A percentile compares a stretch with the other conserved stretches of the same genome.
Conservation (phyloP, 139 green algal genomes). For the Edaphochlamys debaryana region DNA sequence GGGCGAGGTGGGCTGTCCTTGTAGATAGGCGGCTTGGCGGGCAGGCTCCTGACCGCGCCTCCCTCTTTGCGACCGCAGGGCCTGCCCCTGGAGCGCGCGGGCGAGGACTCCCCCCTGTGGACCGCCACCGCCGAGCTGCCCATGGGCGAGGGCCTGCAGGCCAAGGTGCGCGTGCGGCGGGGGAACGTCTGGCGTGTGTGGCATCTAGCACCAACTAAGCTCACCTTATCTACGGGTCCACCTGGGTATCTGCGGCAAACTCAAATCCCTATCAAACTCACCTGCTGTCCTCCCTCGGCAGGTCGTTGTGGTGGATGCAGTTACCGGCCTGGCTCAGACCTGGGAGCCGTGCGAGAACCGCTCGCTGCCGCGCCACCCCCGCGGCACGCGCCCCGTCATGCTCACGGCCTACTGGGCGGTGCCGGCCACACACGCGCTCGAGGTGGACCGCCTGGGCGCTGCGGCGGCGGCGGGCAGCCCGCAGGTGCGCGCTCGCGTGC, state of each 20-base stretch:
- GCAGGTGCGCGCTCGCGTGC: background rate
- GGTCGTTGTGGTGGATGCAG: conserved; percentile 34
- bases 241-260: too few relatives aligned
- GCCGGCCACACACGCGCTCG: conserved; percentile 8
- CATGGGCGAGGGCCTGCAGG: conserved; percentile 31
- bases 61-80: too few relatives aligned
- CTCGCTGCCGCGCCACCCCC: background rate
- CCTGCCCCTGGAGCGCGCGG: conserved; percentile 29
- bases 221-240: too few relatives aligned
- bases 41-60: too few relatives aligned
- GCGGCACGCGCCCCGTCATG: conserved; percentile 5
- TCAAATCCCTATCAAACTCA: background rate
- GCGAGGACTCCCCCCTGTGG: conserved; percentile 40
- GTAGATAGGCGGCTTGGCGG: too few relatives aligned
- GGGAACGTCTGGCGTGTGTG: too few relatives aligned
- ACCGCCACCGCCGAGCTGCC: conserved; percentile 26
- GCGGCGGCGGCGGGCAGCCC: background rate
- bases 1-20: too few relatives aligned
- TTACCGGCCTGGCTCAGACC: background rate
- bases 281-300: background rate
- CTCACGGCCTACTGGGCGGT: conserved; percentile 17
- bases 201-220: too few relatives aligned
- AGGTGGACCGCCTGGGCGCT: conserved; percentile 17
- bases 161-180: conserved; percentile 39
- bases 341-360: conserved; percentile 47